Conservation (phyloP, 768 basidiomycete species). For the Tulasnella sp. region DNA sequence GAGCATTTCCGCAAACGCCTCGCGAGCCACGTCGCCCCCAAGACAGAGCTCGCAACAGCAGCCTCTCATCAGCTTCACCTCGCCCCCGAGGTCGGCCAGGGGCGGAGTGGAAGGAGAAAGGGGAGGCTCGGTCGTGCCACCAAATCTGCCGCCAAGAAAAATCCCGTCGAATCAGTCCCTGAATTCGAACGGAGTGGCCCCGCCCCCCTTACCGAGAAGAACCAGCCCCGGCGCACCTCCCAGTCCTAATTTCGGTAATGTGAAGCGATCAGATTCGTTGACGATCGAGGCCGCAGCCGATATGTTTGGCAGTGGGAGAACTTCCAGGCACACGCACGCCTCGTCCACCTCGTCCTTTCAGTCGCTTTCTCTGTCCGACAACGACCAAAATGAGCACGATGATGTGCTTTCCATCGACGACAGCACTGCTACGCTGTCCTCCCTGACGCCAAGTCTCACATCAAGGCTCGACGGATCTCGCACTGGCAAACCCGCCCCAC, state of each 20-base stretch:
- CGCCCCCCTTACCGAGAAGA: conserved; percentile 14
- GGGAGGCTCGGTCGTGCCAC: conserved; percentile 8
- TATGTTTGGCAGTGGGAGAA: conserved; percentile 23
- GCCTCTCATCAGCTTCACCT: conserved; percentile 19
- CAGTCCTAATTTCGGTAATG: neutral
- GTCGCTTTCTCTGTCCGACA: conserved; percentile 69
- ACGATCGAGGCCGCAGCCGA: conserved; percentile 46
- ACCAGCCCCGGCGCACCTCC: neutral
- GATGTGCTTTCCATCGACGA: conserved; percentile 31
- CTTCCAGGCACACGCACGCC: conserved; percentile 51
- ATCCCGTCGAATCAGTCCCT: conserved; percentile 15
- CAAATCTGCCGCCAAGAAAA: conserved; percentile 12
- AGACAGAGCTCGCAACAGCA: neutral
- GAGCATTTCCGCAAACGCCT: neutral
- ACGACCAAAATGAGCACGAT: conserved; percentile 38
- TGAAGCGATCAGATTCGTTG: conserved; percentile 44
- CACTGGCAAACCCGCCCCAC: conserved; percentile 27
- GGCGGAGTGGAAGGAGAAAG: neutral
- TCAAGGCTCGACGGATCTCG: neutral
- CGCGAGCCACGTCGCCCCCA: conserved; percentile 6
- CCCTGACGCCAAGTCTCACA: neutral
- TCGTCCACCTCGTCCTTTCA: conserved; percentile 81
- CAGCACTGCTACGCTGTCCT: neutral
- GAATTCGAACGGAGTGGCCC: neutral
- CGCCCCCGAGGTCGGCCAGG: conserved; percentile 14